A percentile compares a stretch with the other conserved stretches of the same genome.
Conservation (phyloP, 306 rosid genomes). For the Casuarina glauca region DNA sequence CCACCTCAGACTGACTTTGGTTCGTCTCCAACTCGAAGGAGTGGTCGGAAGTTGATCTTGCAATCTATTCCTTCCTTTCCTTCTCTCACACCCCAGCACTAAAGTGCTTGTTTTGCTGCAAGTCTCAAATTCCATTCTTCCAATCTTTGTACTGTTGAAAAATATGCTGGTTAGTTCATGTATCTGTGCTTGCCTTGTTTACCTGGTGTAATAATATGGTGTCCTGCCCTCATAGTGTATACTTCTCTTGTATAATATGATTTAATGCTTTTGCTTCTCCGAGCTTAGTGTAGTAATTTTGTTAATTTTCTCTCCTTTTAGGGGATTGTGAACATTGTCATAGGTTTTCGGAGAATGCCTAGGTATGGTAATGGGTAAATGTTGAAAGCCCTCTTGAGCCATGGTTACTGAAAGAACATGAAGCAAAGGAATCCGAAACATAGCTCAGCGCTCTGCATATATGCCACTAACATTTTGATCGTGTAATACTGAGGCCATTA, state of each 20-base stretch:
- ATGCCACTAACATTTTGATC: too few relatives aligned
- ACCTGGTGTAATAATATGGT: conserved; percentile 49
- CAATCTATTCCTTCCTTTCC: conserved; percentile 90
- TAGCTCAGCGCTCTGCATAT: too few relatives aligned
- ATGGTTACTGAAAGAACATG: too few relatives aligned
- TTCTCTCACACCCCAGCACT: conserved; percentile 73
- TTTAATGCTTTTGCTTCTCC: conserved; percentile 20
- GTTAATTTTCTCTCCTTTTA: background rate
- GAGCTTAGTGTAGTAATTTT: background rate
- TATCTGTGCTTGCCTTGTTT: conserved; percentile 26
- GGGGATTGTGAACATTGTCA: background rate
- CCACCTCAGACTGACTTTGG: conserved; percentile 62
- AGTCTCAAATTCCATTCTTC: conserved; percentile 12
- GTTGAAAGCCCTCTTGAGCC: too few relatives aligned
- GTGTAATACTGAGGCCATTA: too few relatives aligned
- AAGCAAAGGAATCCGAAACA: too few relatives aligned
- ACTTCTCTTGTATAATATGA: conserved; percentile 48
- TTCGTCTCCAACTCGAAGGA: conserved; percentile 59
- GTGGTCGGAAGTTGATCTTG: conserved; percentile 78
- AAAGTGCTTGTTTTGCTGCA: conserved; percentile 18
- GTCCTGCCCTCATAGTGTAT: conserved; percentile 34
- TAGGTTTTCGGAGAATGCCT: too few relatives aligned
- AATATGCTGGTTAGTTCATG: conserved; percentile 29
- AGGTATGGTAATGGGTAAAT: too few relatives aligned
- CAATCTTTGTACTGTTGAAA: conserved; percentile 24